Base-by-base conservation (phyloP, 1,284 basidiomycete species). In the Sphagnurus paluster region DNA sequence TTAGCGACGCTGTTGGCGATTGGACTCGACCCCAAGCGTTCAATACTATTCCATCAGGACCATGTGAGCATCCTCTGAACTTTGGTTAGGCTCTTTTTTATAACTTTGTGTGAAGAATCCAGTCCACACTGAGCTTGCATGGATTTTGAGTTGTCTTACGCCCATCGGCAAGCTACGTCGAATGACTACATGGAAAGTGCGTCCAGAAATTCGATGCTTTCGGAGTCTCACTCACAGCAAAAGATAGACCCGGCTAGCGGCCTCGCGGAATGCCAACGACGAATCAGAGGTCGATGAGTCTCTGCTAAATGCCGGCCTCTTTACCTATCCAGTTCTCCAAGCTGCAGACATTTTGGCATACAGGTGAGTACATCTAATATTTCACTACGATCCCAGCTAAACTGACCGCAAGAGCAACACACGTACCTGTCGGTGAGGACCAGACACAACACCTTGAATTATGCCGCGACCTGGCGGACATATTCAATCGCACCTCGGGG, bases 161-260 rank as follows among this genome's bases (percentile, higher is more conserved):
- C 82, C 91, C 0, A 77, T 96, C 35, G 93, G 93, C 5, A 84
- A 84, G 56, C 69, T 98, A 8, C 79, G 84, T 29, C 72, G 93
- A 32, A 96, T 97, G 93, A 97, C 93, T 2, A 95, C 93, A 0
- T 98, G 93, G 93, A 98, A 96, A 79, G 90, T 87, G 48, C 25
- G 73, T 41, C n/a, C 9, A 30, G 35, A 17, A 19, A 14, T 2
- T 20, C 5, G 3, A 44, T 35, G 11, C 16, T 17, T 6, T 25
- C 14, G 5, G 13, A 24, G 21, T 32, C 29, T 5, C 23, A 29
- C 39, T 42, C 24, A 46, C 20, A 5, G 38, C n/a, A 19, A 1
- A 7, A 17, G n/a, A 21, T 26, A 92, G 88, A 80, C 87, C 9
- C 85, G 89, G 52, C 68, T 96, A 1, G 90, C 87, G 2, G 78